Conservation (phyloP, 306 rosid species). For the Vigna nakashimae region DNA sequence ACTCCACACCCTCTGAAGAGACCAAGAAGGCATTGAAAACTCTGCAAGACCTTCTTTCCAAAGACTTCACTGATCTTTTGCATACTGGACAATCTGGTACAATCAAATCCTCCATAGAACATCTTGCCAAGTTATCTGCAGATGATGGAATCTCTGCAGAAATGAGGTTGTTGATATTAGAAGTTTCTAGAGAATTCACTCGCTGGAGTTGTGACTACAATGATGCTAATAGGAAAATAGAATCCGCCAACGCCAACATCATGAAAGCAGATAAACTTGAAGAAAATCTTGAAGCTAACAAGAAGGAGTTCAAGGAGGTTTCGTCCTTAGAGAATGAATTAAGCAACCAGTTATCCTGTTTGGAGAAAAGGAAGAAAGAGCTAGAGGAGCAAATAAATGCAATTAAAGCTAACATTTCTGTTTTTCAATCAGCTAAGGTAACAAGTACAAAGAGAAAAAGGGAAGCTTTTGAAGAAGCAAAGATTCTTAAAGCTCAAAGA, state of each 20-base stretch:
- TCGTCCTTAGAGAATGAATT: constrained; percentile 51
- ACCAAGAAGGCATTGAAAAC: constrained; percentile 51
- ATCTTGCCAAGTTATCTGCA: constrained; percentile 48
- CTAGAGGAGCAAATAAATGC: constrained; percentile 56
- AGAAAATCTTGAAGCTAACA: constrained; percentile 57
- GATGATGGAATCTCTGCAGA: constrained; percentile 50
- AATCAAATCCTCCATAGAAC: constrained; percentile 48
- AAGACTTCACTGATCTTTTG: constrained; percentile 50
- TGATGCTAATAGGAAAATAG: constrained; percentile 52
- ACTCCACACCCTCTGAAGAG: constrained; percentile 48
- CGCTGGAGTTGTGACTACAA: constrained; percentile 52
- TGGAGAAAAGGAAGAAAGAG: constrained; percentile 59
- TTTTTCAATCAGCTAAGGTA: constrained; percentile 51
- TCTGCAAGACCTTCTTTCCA: constrained; percentile 49
- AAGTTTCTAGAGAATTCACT: constrained; percentile 54
- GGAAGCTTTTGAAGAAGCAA: constrained; percentile 57
- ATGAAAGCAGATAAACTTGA: constrained; percentile 55
- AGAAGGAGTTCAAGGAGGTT: constrained; percentile 54
- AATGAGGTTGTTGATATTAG: constrained; percentile 46
- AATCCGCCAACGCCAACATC: constrained; percentile 50
- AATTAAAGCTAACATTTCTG: constrained; percentile 49
- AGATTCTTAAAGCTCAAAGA: constrained; percentile 51
- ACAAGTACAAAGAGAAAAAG: constrained; percentile 50
- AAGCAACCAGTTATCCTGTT: constrained; percentile 47
- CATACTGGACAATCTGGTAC: constrained; percentile 40